These are phyloP conservation scores for Hippophae rhamnoides DNA, from an alignment of 306 rosid species.

Conservation along the genomic window DNA sequence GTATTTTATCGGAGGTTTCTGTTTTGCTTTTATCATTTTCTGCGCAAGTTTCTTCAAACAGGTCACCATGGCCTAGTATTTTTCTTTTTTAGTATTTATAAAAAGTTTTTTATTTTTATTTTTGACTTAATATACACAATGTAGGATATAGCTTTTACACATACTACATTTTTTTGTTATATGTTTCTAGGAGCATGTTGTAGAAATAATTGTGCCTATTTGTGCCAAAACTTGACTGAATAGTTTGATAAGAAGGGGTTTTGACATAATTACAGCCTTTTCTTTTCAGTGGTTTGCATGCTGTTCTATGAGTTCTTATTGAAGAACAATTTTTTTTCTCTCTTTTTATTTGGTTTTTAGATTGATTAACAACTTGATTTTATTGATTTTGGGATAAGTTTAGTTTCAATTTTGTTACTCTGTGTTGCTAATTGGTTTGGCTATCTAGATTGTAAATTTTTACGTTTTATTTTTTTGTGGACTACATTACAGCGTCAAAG, in stretches of 20 bases:
- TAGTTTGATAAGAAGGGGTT: neutral
- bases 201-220: no score
- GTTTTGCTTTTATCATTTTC: slow-evolving; percentile 4
- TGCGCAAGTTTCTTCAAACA: slow-evolving; percentile 14
- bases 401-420: slow-evolving; percentile 1
- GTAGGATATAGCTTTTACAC: slow-evolving; percentile 9
- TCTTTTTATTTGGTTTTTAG: neutral
- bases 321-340: slow-evolving; percentile 3
- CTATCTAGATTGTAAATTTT: neutral
- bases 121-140: slow-evolving; percentile 32
- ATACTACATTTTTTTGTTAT: slow-evolving; percentile 3
- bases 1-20: slow-evolving; percentile 11
- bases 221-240: neutral
- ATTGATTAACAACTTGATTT: neutral
- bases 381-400: slow-evolving; percentile 3
- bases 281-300: slow-evolving; percentile 16
- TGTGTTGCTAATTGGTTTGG: slow-evolving; percentile 10
- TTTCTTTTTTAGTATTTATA: slow-evolving; percentile 6
- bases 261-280: neutral
- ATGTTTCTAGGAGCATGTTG: neutral
- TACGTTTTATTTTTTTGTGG: slow-evolving; percentile 6
- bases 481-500: slow-evolving; percentile 26
- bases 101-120: slow-evolving; percentile 7
- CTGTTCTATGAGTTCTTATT: slow-evolving; percentile 15
- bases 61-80: slow-evolving; percentile 2